Evolutionary conservation across 1,284 basidiomycete species (phyloP).

Genomic region (Fistulinella cinereoalba): DNA sequence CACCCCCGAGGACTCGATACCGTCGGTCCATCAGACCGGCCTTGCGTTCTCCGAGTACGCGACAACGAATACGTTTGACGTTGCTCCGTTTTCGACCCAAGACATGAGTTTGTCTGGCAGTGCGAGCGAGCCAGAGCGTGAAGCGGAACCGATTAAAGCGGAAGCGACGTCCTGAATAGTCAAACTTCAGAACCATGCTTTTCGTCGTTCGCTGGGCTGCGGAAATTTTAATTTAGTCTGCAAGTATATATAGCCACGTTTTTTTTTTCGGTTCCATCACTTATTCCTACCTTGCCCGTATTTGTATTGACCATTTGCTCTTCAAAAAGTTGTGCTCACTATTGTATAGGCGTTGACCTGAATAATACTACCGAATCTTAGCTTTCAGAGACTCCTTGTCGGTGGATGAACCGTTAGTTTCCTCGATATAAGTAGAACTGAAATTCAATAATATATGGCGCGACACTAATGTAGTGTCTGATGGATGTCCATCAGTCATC

Average conservation of each 20-base stretch:
- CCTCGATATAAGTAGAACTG: slow-evolving; percentile 18
- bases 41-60: slow-evolving; percentile 67
- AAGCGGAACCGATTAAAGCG: slow-evolving; percentile 46
- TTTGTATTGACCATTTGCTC: slow-evolving; percentile 33
- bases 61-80: slow-evolving; percentile 63
- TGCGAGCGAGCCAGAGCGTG: slow-evolving; percentile 52
- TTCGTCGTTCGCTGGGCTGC: slow-evolving; percentile 26
- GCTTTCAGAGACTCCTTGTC: slow-evolving; percentile 9
- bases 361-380: slow-evolving; percentile 31
- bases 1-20: slow-evolving; percentile 57
- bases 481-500: slow-evolving; percentile 37
- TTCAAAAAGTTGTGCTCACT: slow-evolving; percentile 31
- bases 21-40: slow-evolving; percentile 51
- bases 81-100: slow-evolving; percentile 58
- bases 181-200: slow-evolving; percentile 18
- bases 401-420: slow-evolving; percentile 10
- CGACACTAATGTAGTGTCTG: slow-evolving; percentile 9
- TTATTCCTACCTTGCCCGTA: slow-evolving; percentile 39
- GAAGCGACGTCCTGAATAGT: slow-evolving; percentile 36
- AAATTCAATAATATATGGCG: slow-evolving; percentile 17
- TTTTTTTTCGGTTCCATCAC: slow-evolving; percentile 22
- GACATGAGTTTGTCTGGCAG: slow-evolving; percentile 60
- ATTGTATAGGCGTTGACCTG: slow-evolving; percentile 30
- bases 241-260: slow-evolving; percentile 36
- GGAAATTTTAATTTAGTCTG: slow-evolving; percentile 32